Percentiles rank a stretch among this genome's conserved stretches.
phyloP scores from a whole-genome alignment of 768 basidiomycete species.

The Hydnum rufescens region DNA sequence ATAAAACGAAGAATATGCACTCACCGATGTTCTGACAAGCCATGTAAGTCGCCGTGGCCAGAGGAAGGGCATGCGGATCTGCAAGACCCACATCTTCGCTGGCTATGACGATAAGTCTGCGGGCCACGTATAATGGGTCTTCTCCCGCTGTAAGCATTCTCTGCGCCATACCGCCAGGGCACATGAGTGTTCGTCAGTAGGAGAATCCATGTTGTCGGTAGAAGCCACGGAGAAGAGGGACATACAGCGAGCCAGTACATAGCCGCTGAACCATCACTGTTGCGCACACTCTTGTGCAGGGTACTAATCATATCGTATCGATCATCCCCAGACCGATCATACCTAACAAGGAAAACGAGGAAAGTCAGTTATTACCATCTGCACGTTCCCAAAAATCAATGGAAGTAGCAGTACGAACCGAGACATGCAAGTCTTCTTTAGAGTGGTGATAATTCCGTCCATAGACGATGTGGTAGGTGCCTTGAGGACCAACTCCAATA shows the following conservation, averaged over 20 bases:
- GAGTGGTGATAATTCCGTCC: slow-evolving; percentile 29
- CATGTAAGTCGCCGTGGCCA: slow-evolving; percentile 45
- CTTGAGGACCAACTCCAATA: slow-evolving; percentile 48
- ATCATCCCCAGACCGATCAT: slow-evolving; percentile 57
- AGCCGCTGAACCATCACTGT: slow-evolving; percentile 55
- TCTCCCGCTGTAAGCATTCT: slow-evolving; percentile 65
- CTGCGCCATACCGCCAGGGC: too few relatives aligned
- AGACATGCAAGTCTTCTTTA: slow-evolving; percentile 42
- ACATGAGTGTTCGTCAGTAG: slow-evolving; percentile 1
- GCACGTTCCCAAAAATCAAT: neutral
- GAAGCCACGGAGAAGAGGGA: neutral
- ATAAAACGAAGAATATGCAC: neutral
- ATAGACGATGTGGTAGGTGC: slow-evolving; percentile 25
- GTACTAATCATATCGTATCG: slow-evolving; percentile 71
- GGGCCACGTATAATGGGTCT: slow-evolving; percentile 57
- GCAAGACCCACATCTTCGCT: slow-evolving; percentile 76
- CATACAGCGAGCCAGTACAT: slow-evolving; percentile 60
- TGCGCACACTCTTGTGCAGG: slow-evolving; percentile 66
- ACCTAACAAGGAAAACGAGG: slow-evolving; percentile 14
- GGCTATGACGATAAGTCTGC: slow-evolving; percentile 59
- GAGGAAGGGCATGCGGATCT: slow-evolving; percentile 52
- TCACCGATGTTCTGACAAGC: slow-evolving; percentile 35
- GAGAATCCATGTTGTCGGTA: neutral
- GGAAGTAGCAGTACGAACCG: slow-evolving; percentile 18
- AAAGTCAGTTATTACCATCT: neutral